Conservation (phyloP, 306 rosid species). For the Rosa lucieae region DNA sequence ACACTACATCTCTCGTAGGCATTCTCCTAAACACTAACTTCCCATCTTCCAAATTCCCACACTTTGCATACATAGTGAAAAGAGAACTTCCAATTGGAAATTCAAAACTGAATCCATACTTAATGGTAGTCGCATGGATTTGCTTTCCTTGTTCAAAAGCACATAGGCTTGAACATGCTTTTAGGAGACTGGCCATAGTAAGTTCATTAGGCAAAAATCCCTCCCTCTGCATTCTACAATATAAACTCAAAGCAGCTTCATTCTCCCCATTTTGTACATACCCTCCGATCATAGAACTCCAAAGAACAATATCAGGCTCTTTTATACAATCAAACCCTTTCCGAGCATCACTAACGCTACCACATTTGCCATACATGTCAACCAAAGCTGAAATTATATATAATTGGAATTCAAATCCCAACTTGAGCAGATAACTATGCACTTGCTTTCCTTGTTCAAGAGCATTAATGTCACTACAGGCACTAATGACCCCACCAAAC, state of each 20-base stretch:
- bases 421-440: constrained; percentile 63
- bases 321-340: constrained; percentile 65
- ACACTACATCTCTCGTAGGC: constrained; percentile 60
- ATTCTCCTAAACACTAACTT: constrained; percentile 58
- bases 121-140: constrained; percentile 60
- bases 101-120: constrained; percentile 66
- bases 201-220: constrained; percentile 67
- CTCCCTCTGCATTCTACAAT: constrained; percentile 66
- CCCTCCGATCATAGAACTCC: constrained; percentile 90
- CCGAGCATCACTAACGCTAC: constrained; percentile 54
- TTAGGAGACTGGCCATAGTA: constrained; percentile 75
- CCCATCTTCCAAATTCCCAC: constrained; percentile 76
- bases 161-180: constrained; percentile 76
- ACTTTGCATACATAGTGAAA: constrained; percentile 83
- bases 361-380: constrained; percentile 88
- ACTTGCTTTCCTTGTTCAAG: constrained; percentile 65
- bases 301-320: constrained; percentile 75
- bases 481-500: constrained; percentile 76
- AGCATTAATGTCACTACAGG: constrained; percentile 71
- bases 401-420: constrained; percentile 67
- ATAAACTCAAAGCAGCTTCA: constrained; percentile 69
- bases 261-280: constrained; percentile 68
- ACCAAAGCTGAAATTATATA: constrained; percentile 75
- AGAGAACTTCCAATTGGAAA: constrained; percentile 87
- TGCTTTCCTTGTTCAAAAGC: constrained; percentile 91